Evolutionary conservation across 768 basidiomycete genomes (phyloP).

Genomic region (Polyporus arcularius): DNA sequence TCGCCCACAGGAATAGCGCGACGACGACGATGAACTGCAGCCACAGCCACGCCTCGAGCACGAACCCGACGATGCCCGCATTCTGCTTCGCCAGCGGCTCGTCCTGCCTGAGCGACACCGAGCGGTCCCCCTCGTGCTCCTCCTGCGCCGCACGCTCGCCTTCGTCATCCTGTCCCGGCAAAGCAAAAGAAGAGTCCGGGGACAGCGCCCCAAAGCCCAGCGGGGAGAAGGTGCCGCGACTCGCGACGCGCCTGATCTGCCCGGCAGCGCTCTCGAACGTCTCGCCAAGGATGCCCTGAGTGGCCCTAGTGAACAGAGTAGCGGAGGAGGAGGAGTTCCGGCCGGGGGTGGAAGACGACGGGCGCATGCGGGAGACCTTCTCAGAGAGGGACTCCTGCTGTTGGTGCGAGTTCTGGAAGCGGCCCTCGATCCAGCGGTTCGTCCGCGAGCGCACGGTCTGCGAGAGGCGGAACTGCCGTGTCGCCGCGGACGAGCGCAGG

Average conservation of each 20-base stretch:
- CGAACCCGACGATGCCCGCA: slow-evolving; percentile 39
- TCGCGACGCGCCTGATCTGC: slow-evolving; percentile 21
- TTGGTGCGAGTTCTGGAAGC: slow-evolving; percentile 36
- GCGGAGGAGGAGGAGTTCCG: slow-evolving; percentile 4
- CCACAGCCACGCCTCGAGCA: slow-evolving; percentile 84
- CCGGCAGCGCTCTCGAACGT: slow-evolving; percentile 26
- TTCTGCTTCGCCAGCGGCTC: slow-evolving; percentile 9
- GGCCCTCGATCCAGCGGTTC: slow-evolving; percentile 57
- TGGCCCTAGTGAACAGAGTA: not conserved
- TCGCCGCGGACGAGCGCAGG: slow-evolving; percentile 14
- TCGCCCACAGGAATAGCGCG: slow-evolving; percentile 75
- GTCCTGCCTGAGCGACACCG: slow-evolving; percentile 11
- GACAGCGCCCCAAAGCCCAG: not conserved
- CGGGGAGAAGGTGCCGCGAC: slow-evolving; percentile 8
- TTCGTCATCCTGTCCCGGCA: not conserved
- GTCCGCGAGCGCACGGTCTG: slow-evolving; percentile 61
- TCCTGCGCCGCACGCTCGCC: slow-evolving; percentile 1
- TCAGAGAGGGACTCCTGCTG: not conserved
- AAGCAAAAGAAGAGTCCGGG: not conserved
- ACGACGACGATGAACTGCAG: slow-evolving; percentile 77
- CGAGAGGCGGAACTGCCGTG: slow-evolving; percentile 37
- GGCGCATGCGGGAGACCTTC: slow-evolving; percentile 1
- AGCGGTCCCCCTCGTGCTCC: slow-evolving; percentile 15
- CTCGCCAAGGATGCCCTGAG: slow-evolving; percentile 20
- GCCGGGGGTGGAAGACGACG: not conserved